Conservation (phyloP, 345 rosid genomes). For the Hypericum perforatum region DNA sequence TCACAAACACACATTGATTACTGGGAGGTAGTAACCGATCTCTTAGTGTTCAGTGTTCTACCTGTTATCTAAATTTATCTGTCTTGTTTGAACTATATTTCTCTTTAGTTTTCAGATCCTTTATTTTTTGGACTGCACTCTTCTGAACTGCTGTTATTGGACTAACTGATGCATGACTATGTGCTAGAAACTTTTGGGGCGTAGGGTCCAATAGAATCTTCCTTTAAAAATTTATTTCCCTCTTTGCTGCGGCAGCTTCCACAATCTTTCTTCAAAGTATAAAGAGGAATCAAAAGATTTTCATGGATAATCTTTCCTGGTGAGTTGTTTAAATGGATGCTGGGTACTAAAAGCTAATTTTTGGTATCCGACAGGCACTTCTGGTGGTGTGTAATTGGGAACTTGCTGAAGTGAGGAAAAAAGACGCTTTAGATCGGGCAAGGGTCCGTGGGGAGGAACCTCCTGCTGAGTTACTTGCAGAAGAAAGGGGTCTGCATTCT, state of each 20-base stretch:
- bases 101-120: neutral
- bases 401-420: slow-evolving; percentile 78
- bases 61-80: neutral
- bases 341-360: slow-evolving; percentile 5
- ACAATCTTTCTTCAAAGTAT: too few relatives aligned
- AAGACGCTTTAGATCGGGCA: slow-evolving; percentile 84
- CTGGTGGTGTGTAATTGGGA: slow-evolving; percentile 90
- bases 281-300: too few relatives aligned
- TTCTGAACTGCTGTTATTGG: too few relatives aligned
- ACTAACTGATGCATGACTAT: too few relatives aligned
- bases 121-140: too few relatives aligned
- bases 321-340: neutral
- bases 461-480: slow-evolving; percentile 84
- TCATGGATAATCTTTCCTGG: too few relatives aligned
- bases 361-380: slow-evolving; percentile 54
- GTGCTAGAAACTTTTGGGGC: too few relatives aligned
- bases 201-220: too few relatives aligned
- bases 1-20: slow-evolving; percentile 61
- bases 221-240: too few relatives aligned
- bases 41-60: neutral
- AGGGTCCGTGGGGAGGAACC: slow-evolving; percentile 92
- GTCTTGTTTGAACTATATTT: neutral
- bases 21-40: slow-evolving; percentile 64
- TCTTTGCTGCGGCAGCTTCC: too few relatives aligned
- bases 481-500: slow-evolving; percentile 89